Base-by-base conservation (phyloP, 2,329 filamentous ascomycete genomes). In the Aspergillus caelatus region DNA sequence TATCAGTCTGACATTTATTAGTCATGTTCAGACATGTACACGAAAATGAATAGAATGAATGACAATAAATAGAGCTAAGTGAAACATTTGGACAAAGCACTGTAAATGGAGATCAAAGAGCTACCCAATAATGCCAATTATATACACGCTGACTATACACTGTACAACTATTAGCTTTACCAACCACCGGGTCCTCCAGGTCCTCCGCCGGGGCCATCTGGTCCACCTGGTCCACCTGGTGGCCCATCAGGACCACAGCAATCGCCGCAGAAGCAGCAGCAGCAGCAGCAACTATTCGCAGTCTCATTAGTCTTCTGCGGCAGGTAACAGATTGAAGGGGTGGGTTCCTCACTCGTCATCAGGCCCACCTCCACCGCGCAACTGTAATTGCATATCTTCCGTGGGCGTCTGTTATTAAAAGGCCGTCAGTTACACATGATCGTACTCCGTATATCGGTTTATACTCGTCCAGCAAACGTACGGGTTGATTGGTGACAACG, bases 281-380 rank as follows among this genome's bases (percentile, higher is more conserved):
- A 41, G 36, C 60, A 62, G 60, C 60, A 62, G 43, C 60, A 62
- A 34, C 60, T 62, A 32, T 26, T 46, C 5, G 43, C 2, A 23
- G 21, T 46, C 48, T 8, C 2, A 21, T 32, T 34, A 52, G 16
- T 11, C 9, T 16, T 28, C n/a, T 3, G 28, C 19, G 39, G 19
- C n/a, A 23, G 10, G 4, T 10, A 6, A 36, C 12, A 45, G 9
- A 19, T 10, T 7, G 3, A 23, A 19, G 10, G 23, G 21, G 8
- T 14, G 21, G 30, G 30, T 14, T 19, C 21, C 60, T 62, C 45
- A 62, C 60, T 62, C 60, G 19, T 62, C 60, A 45, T 55, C 60
- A 26, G 60, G 60, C 14, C 53, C 53, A 23, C 60, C 60, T 50
- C 60, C 60, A 62, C 60, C 60, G 52, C 60, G 60, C 30, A 62